A percentile compares a stretch with the other conserved stretches of the same genome.
Conservation (phyloP, 768 basidiomycete genomes). For the Mycena belliarum region DNA sequence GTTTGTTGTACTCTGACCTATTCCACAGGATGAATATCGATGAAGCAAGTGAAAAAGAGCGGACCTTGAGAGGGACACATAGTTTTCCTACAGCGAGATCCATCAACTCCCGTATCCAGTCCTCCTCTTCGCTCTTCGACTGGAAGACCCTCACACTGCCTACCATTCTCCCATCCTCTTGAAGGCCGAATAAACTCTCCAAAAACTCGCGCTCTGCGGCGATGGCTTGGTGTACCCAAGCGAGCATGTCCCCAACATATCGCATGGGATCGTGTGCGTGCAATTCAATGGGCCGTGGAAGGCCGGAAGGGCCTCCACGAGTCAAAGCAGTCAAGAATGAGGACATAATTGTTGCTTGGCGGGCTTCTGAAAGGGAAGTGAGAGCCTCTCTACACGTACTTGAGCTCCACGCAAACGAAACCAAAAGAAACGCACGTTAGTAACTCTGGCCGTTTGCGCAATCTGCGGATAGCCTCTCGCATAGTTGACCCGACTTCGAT, state of each 20-base stretch:
- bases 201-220: conserved; percentile 95
- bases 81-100: conserved; percentile 82
- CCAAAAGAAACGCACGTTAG: conserved; percentile 54
- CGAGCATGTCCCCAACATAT: conserved; percentile 98
- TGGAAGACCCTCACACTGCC: conserved; percentile 62
- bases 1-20: conserved; percentile 93
- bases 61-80: conserved; percentile 85
- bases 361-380: conserved; percentile 73
- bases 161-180: conserved; percentile 70
- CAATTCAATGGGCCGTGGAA: conserved; percentile 92
- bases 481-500: conserved; percentile 67
- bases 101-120: conserved; percentile 78
- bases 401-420: neutral
- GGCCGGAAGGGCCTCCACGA: conserved; percentile 79
- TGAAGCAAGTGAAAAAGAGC: neutral
- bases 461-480: conserved; percentile 69
- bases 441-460: conserved; percentile 78
- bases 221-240: conserved; percentile 96
- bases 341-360: conserved; percentile 77
- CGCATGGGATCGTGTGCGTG: conserved; percentile 97
- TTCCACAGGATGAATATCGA: neutral
- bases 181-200: conserved; percentile 79
- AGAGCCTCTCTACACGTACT: conserved; percentile 60
- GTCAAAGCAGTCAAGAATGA: conserved; percentile 88
- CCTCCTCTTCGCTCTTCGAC: conserved; percentile 64